These are phyloP conservation scores for Gossypium turneri DNA, from an alignment of 345 rosid species.

Conservation along the genomic window DNA sequence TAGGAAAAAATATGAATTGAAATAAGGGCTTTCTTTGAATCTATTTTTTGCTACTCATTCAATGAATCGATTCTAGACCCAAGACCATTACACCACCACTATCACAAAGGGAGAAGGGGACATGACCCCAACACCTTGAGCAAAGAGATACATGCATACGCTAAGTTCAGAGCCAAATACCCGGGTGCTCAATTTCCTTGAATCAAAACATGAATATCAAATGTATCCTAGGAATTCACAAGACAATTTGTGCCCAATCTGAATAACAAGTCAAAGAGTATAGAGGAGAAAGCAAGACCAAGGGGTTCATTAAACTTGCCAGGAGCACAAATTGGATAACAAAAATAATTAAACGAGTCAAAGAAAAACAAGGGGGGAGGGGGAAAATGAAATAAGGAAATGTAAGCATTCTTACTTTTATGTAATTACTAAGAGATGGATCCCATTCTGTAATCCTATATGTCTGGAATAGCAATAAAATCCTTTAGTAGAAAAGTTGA, in stretches of 20 bases:
- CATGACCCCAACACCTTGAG: not conserved
- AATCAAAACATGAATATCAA: not conserved
- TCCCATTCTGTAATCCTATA: constrained; percentile 85
- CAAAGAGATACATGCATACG: not conserved
- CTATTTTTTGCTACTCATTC: too few species aligned
- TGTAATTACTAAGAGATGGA: constrained; percentile 60
- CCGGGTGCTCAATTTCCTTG: not conserved
- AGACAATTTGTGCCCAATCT: not conserved
- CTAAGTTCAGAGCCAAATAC: not conserved
- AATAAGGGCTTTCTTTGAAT: too few species aligned
- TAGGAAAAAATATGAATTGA: too few species aligned
- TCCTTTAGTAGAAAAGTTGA: constrained; percentile 10
- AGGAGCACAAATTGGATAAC: not conserved
- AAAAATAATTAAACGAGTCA: not conserved
- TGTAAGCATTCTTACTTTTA: constrained; percentile 54
- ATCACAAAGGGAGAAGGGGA: not conserved
- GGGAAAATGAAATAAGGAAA: not conserved
- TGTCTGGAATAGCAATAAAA: constrained; percentile 39
- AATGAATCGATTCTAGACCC: too few species aligned
- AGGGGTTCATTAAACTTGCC: not conserved
- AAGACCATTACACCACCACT: not conserved
- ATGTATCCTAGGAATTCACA: not conserved
- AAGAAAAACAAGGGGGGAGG: not conserved
- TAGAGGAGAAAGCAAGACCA: not conserved
- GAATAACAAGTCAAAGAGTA: not conserved